Conservation (phyloP, 208 protist genomes). For the Wallacemonas sp. region DNA sequence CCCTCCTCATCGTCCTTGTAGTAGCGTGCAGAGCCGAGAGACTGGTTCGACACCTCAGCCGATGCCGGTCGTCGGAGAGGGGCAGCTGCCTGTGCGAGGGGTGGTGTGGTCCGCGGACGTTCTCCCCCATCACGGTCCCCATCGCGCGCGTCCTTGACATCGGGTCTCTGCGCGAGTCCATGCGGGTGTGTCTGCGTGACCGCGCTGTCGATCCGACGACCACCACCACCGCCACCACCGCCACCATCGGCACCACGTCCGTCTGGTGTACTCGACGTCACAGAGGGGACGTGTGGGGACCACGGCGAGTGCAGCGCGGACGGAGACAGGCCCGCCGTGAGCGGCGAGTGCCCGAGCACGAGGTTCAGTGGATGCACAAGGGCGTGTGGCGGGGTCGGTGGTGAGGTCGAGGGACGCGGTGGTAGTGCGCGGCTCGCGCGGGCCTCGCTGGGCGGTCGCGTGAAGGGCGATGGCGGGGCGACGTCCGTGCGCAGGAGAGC, state of each 20-base stretch:
- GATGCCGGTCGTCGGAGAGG: neutral
- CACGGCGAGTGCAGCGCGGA: slow-evolving; percentile 5
- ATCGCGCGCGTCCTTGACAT: too few relatives aligned
- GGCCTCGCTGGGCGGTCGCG: neutral
- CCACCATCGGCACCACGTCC: neutral
- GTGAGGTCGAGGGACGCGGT: neutral
- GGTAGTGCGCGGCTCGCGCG: neutral
- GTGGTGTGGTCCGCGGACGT: too few relatives aligned
- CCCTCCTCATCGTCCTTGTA: slow-evolving; percentile 3
- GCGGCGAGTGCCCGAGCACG: neutral
- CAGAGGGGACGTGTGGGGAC: slow-evolving; percentile 5
- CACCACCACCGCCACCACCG: neutral
- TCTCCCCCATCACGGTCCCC: too few relatives aligned
- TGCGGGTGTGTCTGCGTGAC: neutral
- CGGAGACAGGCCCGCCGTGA: neutral
- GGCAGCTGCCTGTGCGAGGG: neutral
- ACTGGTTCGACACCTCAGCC: neutral
- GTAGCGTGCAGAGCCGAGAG: slow-evolving; percentile 7
- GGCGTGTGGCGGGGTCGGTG: neutral
- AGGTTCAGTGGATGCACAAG: neutral
- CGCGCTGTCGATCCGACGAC: neutral
- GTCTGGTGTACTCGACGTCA: neutral
- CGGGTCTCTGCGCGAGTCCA: too few relatives aligned
- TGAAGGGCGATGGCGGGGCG: neutral
- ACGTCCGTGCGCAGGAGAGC: neutral